Conservation (phyloP, 139 green algal genomes). For the Coelastrella sp. region DNA sequence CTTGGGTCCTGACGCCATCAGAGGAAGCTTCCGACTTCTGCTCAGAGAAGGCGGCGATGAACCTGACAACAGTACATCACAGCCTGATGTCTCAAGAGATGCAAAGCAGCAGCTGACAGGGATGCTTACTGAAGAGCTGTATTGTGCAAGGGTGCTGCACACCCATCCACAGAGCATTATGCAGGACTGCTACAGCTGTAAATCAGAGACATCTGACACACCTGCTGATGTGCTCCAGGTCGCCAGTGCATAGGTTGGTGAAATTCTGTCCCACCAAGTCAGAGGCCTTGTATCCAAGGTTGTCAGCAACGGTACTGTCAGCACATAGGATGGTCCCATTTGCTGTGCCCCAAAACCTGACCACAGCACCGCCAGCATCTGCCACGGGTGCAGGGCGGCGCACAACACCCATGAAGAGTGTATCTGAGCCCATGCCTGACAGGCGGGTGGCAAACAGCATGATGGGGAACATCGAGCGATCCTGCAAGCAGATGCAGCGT, state of each 20-base stretch:
- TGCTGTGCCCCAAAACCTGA: background rate
- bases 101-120: background rate
- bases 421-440: background rate
- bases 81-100: background rate
- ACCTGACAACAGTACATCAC: background rate
- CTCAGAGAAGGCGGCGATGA: background rate
- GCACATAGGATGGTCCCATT: slow-evolving; percentile 27
- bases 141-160: background rate
- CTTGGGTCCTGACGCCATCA: background rate
- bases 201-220: background rate
- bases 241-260: slow-evolving; percentile 17
- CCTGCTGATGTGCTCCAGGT: slow-evolving; percentile 1
- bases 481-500: background rate
- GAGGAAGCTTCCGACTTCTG: background rate
- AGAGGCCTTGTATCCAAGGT: background rate
- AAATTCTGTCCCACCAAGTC: slow-evolving; percentile 28
- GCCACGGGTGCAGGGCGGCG: background rate
- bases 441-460: background rate
- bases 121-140: background rate
- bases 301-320: background rate
- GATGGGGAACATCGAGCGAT: slow-evolving; percentile 18
- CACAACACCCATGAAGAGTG: slow-evolving; percentile 24
- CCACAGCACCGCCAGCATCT: background rate
- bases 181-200: background rate
- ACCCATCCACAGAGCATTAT: background rate